phyloP scores from a whole-genome alignment of 2,329 filamentous ascomycete species.

The Exophiala xenobiotica region DNA sequence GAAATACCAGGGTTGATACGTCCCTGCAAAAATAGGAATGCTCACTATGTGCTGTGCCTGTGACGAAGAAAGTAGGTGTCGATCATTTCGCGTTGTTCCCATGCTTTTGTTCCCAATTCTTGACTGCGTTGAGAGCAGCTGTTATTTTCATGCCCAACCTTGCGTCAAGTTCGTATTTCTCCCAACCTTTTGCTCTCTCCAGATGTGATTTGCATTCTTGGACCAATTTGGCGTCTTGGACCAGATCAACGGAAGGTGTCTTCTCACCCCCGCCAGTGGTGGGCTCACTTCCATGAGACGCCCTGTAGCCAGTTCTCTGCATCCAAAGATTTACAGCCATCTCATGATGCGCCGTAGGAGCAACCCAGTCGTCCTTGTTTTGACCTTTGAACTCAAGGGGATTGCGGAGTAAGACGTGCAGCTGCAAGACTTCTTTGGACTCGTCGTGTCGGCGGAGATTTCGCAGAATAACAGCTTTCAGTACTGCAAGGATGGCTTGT shows the following conservation, averaged over 20 bases:
- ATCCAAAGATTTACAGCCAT: slow-evolving; percentile 79
- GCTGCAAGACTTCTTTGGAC: slow-evolving; percentile 63
- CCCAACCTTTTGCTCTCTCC: slow-evolving; percentile 59
- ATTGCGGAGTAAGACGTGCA: slow-evolving; percentile 58
- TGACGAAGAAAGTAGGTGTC: too few relatives aligned
- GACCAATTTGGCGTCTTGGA: slow-evolving; percentile 43
- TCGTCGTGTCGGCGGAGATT: slow-evolving; percentile 62
- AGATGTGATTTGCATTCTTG: slow-evolving; percentile 56
- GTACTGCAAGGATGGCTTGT: slow-evolving; percentile 63
- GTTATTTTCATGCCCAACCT: slow-evolving; percentile 52
- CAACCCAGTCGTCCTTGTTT: slow-evolving; percentile 57
- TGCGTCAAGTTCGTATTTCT: slow-evolving; percentile 62
- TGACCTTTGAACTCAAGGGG: slow-evolving; percentile 50
- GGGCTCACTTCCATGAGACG: slow-evolving; percentile 33
- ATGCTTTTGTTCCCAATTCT: slow-evolving; percentile 41
- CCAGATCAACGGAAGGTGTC: slow-evolving; percentile 22
- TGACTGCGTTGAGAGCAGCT: slow-evolving; percentile 45
- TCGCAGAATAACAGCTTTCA: slow-evolving; percentile 65
- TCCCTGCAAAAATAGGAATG: too few relatives aligned
- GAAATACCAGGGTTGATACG: too few relatives aligned
- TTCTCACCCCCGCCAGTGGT: slow-evolving; percentile 10
- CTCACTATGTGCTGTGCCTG: too few relatives aligned
- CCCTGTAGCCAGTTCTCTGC: slow-evolving; percentile 50
- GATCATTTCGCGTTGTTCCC: slow-evolving; percentile 5
- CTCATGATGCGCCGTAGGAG: slow-evolving; percentile 82